Conservation (phyloP, 805 yeast species). For the Hyphopichia homilentoma region DNA sequence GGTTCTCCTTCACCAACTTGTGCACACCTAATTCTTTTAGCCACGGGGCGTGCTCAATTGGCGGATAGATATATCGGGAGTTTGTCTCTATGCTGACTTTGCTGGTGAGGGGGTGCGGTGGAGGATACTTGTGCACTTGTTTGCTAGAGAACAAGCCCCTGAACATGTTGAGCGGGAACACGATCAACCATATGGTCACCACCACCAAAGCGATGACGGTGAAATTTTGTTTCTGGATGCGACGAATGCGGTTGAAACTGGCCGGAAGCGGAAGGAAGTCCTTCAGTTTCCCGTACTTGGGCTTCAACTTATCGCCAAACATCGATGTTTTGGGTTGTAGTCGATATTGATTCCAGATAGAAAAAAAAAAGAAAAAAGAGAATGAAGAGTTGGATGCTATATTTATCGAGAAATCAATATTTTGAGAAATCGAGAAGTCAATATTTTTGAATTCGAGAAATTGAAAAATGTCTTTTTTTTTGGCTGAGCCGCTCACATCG, state of each 20-base stretch:
- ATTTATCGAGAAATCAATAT: no score
- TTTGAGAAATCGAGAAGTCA: no score
- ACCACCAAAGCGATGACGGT: conserved; percentile 10
- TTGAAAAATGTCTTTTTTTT: no score
- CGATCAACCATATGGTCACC: conserved; percentile 12
- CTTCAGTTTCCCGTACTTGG: conserved; percentile 18
- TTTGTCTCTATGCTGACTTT: conserved; percentile 38
- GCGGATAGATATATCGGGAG: conserved; percentile 63
- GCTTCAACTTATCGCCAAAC: conserved; percentile 20
- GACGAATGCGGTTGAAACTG: conserved; percentile 15
- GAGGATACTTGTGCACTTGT: conserved; percentile 27
- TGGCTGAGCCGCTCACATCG: no score
- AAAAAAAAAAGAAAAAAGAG: no score
- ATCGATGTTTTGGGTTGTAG: no score
- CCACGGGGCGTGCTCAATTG: conserved; percentile 64
- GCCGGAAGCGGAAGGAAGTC: conserved; percentile 28
- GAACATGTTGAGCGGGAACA: conserved; percentile 15
- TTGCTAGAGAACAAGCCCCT: not conserved
- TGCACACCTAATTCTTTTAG: conserved; percentile 55
- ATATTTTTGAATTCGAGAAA: no score
- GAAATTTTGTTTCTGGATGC: conserved; percentile 12
- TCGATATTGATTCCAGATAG: no score
- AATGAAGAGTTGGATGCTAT: no score
- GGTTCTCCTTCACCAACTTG: conserved; percentile 46
- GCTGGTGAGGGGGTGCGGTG: conserved; percentile 31